phyloP scores from a whole-genome alignment of 2,329 filamentous ascomycete species.

The Colletotrichum truncatum region DNA sequence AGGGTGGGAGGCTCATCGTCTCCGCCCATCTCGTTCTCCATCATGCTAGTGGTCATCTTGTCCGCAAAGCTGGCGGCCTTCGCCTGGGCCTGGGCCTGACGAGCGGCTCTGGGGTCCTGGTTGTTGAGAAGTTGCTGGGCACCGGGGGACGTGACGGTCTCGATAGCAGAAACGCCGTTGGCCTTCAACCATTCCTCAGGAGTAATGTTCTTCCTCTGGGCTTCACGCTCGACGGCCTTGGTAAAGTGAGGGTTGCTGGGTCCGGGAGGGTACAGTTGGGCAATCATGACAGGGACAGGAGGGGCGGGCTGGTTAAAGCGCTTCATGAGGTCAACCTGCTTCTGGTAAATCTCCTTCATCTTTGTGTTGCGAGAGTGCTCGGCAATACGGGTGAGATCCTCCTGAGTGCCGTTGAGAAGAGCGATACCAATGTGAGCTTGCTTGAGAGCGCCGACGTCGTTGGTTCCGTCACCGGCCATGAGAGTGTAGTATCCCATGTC shows the following conservation, averaged over 20 bases:
- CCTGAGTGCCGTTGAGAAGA: constrained; percentile 90
- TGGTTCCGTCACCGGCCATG: constrained; percentile 98
- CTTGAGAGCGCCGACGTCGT: constrained; percentile 97
- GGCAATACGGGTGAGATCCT: constrained; percentile 90
- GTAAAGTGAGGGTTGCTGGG: constrained; percentile 93
- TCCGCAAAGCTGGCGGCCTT: constrained; percentile 85
- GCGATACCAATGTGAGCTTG: constrained; percentile 98
- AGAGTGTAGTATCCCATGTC: constrained; percentile 97
- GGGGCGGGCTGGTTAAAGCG: constrained; percentile 93
- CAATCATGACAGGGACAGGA: constrained; percentile 92
- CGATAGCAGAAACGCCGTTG: constrained; percentile 62
- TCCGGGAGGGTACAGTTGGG: constrained; percentile 92
- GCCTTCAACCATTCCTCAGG: constrained; percentile 65
- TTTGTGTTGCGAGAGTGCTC: constrained; percentile 94
- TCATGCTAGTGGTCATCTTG: constrained; percentile 85
- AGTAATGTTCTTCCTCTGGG: constrained; percentile 77
- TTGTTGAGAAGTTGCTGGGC: constrained; percentile 66
- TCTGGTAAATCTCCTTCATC: constrained; percentile 99
- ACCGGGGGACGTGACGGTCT: constrained; percentile 73
- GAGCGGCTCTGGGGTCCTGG: constrained; percentile 62
- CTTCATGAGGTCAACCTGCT: constrained; percentile 90
- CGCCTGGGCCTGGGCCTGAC: constrained; percentile 72
- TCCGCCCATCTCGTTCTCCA: constrained; percentile 88
- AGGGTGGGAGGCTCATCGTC: constrained; percentile 93
- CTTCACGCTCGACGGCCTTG: constrained; percentile 89